These are phyloP conservation scores for Trametes villosa DNA, from an alignment of 768 basidiomycete genomes.

Conservation along the genomic window DNA sequence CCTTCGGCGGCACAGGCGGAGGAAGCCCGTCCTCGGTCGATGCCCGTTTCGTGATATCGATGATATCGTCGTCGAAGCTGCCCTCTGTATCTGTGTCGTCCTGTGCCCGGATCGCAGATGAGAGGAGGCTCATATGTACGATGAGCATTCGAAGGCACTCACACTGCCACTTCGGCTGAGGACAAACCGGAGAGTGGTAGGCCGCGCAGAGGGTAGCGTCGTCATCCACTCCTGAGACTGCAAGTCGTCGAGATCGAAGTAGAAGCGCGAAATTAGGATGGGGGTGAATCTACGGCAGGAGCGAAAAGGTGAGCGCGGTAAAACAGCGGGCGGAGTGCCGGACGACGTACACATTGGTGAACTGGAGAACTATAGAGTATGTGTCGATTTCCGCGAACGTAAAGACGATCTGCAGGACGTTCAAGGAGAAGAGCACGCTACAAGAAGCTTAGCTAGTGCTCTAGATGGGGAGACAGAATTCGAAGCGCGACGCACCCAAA, in stretches of 20 bases:
- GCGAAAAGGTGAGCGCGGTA: neutral
- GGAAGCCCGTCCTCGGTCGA: too few species aligned
- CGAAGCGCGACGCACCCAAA: conserved; percentile 6
- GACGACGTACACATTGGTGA: conserved; percentile 13
- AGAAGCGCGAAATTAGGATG: conserved; percentile 24
- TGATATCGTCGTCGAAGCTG: too few species aligned
- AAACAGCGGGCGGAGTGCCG: neutral
- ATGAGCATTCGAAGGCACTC: too few species aligned
- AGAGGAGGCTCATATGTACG: too few species aligned
- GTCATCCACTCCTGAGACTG: neutral
- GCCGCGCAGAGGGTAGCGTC: neutral
- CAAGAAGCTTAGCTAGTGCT: neutral
- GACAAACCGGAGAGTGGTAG: conserved; percentile 1
- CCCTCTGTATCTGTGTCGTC: too few species aligned
- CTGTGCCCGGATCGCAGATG: too few species aligned
- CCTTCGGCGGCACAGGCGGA: too few species aligned
- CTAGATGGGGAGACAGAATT: neutral
- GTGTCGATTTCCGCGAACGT: neutral
- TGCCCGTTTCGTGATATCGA: too few species aligned
- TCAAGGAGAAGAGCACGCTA: conserved; percentile 18
- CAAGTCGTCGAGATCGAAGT: conserved; percentile 14
- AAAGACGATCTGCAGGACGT: conserved; percentile 21
- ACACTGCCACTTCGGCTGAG: too few species aligned
- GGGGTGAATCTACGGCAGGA: conserved; percentile 13
- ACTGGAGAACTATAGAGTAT: conserved; percentile 5